Evolutionary conservation across 345 rosid species (phyloP), one percentile per base, ranked within the genome.

Genomic region (Ailanthus altissimus): DNA sequence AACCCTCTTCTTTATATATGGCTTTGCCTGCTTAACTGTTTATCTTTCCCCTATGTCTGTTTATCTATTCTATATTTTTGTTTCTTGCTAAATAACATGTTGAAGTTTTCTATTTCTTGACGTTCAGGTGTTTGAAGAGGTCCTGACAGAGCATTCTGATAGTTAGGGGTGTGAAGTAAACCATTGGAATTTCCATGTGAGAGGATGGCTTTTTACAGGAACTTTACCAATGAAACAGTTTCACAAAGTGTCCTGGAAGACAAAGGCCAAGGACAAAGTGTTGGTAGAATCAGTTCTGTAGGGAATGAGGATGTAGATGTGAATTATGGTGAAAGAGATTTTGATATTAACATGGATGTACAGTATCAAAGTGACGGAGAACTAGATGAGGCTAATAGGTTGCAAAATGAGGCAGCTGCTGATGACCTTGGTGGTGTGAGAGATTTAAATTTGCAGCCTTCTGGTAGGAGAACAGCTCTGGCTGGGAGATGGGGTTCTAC

Each of bases 401-500:
- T 79, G 81, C 88, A 80, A 66, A 75, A 80, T 86, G 88, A 81
- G 68, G 81, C 73, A 67, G 81, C 80, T 43, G 75, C 75, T 61
- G 85, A 49, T 20, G 74, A 81, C 73, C 83, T 63, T 21, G 80
- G 79, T 76, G 85, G 81, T 53, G 73, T 70, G 8, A 86, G 83
- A 78, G 87, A 81, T 83, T 83, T 85, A 18, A 79, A 83, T 76
- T 49, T 83, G 81, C 90, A 87, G 85, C 84, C 92, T 67, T 74
- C 92, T 46, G 97, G 90, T 63, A 92, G 90, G 82, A 94, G 90
- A 86, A 81, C 80, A 21, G 88, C 86, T 75, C 84, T 81, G 23
- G 72, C 91, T 70, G 96, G 97, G 61, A 90, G 85, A 74, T 97
- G 99, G 99, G 99, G 99, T 81, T 92, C 98, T 11, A 85, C 88